Evolutionary conservation across 1,139 yeast species (phyloP), one percentile per base, ranked within the genome.

Genomic region (Chernovozyma sophiae-reginae): DNA sequence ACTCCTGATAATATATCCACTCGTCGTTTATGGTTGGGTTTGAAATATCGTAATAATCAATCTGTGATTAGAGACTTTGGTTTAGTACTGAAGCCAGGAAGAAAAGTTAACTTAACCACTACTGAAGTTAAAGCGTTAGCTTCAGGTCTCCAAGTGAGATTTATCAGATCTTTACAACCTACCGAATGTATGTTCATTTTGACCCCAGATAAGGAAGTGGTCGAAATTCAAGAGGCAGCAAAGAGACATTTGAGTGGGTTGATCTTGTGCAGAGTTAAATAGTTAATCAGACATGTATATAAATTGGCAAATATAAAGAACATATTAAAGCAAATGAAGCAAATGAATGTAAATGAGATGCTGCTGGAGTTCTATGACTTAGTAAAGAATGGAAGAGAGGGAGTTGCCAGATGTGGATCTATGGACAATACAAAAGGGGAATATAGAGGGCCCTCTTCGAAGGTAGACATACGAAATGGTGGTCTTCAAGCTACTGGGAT

Each of bases 1-100:
- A 89, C 97, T 0, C 89, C 83, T 30, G 96, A 86, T 56, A 90
- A 92, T 55, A 78, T 92, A 32, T 65, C 95, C 14, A 77, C 94
- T 1, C 78, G 98, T 53, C 75, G 96, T 49, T 72, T 92, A 42
- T 92, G 98, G 99, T 62, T 92, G 16, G 95, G 90, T 1, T 68
- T 92, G 55, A 92, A 92, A 56, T 92, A 94, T 60, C 79, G 95
- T 55, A 79, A 86, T 48, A 80, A 83, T 53, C 69, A 71, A 45
- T 82, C 96, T 0, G 96, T 92, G 11, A 70, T 92, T 46, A 72
- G 81, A 44, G 74, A 79, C 40, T 77, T 90, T 53, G 72, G 77
- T 28, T 69, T 92, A 51, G 79, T 94, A 32, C 84, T 94, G 37
- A 89, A 82, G 53, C 98, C 98, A 32, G 86, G 85, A 50, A 73